phyloP scores from a whole-genome alignment of 2,329 filamentous ascomycete species.

The Hypoxylon sp. region DNA sequence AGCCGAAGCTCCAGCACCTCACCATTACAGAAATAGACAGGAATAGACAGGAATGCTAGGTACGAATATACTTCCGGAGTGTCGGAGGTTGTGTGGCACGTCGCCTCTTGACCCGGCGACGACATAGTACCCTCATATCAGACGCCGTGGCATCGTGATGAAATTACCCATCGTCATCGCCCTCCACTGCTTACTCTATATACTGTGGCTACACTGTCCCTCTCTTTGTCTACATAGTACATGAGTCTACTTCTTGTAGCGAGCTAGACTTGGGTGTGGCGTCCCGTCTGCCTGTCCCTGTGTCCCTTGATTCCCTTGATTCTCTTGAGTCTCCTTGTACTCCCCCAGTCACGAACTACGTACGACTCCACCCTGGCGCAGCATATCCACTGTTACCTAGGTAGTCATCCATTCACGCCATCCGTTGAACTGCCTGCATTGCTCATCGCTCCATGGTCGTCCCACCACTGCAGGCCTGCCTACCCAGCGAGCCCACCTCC shows the following conservation, averaged over 20 bases:
- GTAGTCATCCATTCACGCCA: slow-evolving; percentile 43
- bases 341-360: slow-evolving; percentile 34
- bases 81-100: slow-evolving; percentile 27
- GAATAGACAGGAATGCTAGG: slow-evolving; percentile 35
- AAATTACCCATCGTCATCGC: slow-evolving; percentile 41
- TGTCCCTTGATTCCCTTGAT: slow-evolving; percentile 12
- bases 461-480: slow-evolving; percentile 45
- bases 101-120: slow-evolving; percentile 15
- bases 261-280: slow-evolving; percentile 5
- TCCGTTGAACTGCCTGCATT: slow-evolving; percentile 45
- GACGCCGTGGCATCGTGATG: slow-evolving; percentile 39
- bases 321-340: slow-evolving; percentile 12
- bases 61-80: slow-evolving; percentile 35
- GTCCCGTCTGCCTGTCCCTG: too few species aligned
- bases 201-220: slow-evolving; percentile 41
- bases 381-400: slow-evolving; percentile 29
- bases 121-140: slow-evolving; percentile 41
- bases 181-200: slow-evolving; percentile 41
- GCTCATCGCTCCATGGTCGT: slow-evolving; percentile 49
- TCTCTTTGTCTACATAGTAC: neutral
- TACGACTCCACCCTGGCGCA: slow-evolving; percentile 34
- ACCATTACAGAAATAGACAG: too few species aligned
- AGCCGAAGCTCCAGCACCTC: slow-evolving; percentile 32
- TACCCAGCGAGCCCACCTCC: slow-evolving; percentile 37
- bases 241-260: neutral